Conservation (phyloP, 495 filamentous ascomycete species). For the Podospora sp. region DNA sequence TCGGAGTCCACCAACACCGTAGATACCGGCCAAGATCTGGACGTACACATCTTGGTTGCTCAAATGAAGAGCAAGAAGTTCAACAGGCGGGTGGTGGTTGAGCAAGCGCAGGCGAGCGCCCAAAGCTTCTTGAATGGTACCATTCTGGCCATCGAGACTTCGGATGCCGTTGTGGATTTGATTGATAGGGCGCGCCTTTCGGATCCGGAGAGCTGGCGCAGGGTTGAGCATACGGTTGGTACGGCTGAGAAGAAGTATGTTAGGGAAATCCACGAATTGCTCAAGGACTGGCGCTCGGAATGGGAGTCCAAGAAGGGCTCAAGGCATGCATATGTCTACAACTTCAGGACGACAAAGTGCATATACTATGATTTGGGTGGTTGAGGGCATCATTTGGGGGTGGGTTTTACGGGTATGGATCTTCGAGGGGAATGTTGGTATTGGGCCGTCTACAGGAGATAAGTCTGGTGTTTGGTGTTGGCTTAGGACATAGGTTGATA, state of each 20-base stretch:
- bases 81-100: constrained; percentile 81
- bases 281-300: constrained; percentile 61
- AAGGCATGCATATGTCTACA: constrained; percentile 76
- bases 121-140: constrained; percentile 71
- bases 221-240: constrained; percentile 74
- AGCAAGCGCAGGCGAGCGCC: constrained; percentile 70
- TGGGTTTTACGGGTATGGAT: not conserved
- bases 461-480: not conserved
- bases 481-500: not conserved
- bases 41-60: constrained; percentile 80
- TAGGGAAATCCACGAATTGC: constrained; percentile 79
- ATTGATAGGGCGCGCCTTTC: constrained; percentile 74
- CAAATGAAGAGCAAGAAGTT: constrained; percentile 87
- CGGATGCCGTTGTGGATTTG: constrained; percentile 80
- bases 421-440: no score
- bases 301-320: constrained; percentile 57
- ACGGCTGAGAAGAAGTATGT: constrained; percentile 82
- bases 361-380: constrained; percentile 72
- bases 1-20: constrained; percentile 24
- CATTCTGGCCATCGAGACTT: constrained; percentile 84
- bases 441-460: not conserved
- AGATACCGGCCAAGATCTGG: constrained; percentile 56
- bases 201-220: constrained; percentile 85
- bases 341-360: constrained; percentile 74
- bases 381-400: constrained; percentile 21